These are phyloP conservation scores for Lepiota subincarnata DNA, from an alignment of 768 basidiomycete genomes.

Conservation along the genomic window DNA sequence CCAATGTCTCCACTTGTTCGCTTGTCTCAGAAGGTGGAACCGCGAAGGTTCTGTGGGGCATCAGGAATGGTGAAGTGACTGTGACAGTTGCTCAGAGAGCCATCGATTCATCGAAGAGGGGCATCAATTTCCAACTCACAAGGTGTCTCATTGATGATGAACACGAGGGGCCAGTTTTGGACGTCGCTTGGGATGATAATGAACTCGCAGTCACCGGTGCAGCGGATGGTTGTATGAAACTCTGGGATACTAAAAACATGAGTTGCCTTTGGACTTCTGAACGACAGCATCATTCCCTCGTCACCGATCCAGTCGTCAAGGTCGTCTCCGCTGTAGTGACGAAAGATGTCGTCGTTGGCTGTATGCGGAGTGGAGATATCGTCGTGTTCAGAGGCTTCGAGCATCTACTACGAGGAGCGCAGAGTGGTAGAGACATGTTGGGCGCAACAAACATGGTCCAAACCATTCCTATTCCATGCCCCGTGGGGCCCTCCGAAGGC, in stretches of 20 bases:
- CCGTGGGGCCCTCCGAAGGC: constrained; percentile 17
- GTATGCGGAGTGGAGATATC: constrained; percentile 53
- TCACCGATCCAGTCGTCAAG: constrained; percentile 48
- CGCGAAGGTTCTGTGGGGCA: constrained; percentile 73
- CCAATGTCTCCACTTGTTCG: constrained; percentile 57
- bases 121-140: constrained; percentile 40
- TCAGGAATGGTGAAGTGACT: constrained; percentile 61
- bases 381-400: constrained; percentile 49
- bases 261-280: constrained; percentile 64
- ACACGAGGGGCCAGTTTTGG: constrained; percentile 57
- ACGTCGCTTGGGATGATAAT: constrained; percentile 47
- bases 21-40: constrained; percentile 61
- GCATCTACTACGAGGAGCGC: neutral
- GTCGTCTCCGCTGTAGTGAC: constrained; percentile 38
- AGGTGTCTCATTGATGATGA: constrained; percentile 52
- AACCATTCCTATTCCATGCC: constrained; percentile 34
- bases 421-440: constrained; percentile 9
- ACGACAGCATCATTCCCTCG: constrained; percentile 24
- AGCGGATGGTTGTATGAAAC: constrained; percentile 62
- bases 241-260: constrained; percentile 62
- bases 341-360: constrained; percentile 46
- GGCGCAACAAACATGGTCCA: constrained; percentile 18
- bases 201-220: constrained; percentile 47
- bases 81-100: constrained; percentile 53
- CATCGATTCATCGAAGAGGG: constrained; percentile 49